These are phyloP conservation scores for Penicillium sp. DNA, from an alignment of 2,329 filamentous ascomycete genomes.

Conservation along the genomic window DNA sequence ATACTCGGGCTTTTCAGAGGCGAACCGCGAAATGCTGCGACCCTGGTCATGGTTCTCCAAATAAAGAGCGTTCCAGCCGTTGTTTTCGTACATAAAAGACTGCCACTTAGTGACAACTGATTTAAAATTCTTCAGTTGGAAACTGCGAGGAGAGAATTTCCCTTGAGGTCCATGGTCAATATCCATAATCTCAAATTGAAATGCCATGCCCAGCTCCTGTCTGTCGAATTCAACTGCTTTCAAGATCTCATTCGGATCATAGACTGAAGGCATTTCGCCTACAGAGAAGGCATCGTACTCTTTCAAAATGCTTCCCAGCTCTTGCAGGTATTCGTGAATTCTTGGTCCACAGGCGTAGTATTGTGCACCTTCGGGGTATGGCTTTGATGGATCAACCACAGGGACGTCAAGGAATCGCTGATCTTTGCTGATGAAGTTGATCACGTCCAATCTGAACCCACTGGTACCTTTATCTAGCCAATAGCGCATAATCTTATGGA, in stretches of 20 bases:
- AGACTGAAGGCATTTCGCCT: slow-evolving; percentile 52
- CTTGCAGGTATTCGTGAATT: slow-evolving; percentile 42
- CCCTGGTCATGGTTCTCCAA: slow-evolving; percentile 60
- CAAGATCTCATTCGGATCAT: slow-evolving; percentile 62
- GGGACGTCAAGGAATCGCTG: slow-evolving; percentile 52
- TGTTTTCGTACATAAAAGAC: slow-evolving; percentile 50
- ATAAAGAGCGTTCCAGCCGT: slow-evolving; percentile 58
- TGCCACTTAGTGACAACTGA: slow-evolving; percentile 51
- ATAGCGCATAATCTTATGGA: slow-evolving; percentile 72
- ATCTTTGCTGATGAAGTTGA: slow-evolving; percentile 69
- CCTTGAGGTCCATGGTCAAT: slow-evolving; percentile 16
- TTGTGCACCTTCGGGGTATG: not conserved
- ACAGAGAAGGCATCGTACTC: slow-evolving; percentile 47
- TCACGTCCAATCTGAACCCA: slow-evolving; percentile 68
- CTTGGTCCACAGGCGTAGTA: slow-evolving; percentile 32
- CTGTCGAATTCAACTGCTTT: slow-evolving; percentile 60
- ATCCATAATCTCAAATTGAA: slow-evolving; percentile 47
- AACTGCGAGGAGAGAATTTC: slow-evolving; percentile 38
- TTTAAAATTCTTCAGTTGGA: slow-evolving; percentile 47
- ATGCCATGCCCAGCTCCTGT: slow-evolving; percentile 70
- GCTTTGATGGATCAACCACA: slow-evolving; percentile 47
- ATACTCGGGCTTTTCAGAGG: slow-evolving; percentile 51
- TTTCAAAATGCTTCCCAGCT: slow-evolving; percentile 30
- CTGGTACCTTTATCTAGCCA: slow-evolving; percentile 73
- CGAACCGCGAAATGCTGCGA: slow-evolving; percentile 54